Evolutionary conservation across 495 filamentous ascomycete genomes (phyloP).

Genomic region (Massariosphaeria phaeospora): DNA sequence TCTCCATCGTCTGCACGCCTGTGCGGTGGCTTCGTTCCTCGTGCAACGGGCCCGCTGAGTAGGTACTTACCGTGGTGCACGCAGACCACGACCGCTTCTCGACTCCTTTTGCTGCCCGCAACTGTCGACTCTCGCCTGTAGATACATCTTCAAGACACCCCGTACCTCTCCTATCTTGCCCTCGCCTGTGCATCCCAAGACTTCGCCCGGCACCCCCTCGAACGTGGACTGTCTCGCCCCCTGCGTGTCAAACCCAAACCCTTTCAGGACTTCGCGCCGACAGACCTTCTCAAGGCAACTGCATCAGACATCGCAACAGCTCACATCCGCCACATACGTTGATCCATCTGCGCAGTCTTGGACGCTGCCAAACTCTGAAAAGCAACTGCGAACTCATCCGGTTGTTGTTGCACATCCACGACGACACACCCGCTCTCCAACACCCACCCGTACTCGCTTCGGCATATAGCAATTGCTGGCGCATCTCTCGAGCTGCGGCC

Average conservation of each 20-base stretch:
- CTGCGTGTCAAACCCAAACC: slow-evolving; percentile 23
- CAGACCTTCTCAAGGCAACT: neutral
- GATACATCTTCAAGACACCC: neutral
- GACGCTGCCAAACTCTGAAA: too few species aligned
- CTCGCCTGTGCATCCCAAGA: neutral
- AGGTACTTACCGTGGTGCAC: neutral
- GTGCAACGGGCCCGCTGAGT: too few species aligned
- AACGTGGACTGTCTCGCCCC: slow-evolving; percentile 30
- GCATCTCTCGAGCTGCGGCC: slow-evolving; percentile 16
- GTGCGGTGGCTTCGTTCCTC: too few species aligned
- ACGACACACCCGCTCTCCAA: neutral
- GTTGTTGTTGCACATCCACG: neutral
- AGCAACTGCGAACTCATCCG: too few species aligned
- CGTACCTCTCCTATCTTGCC: neutral
- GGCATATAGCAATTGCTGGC: neutral
- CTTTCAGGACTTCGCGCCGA: neutral
- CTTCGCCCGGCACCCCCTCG: neutral
- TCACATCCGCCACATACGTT: too few species aligned
- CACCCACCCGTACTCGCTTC: slow-evolving; percentile 10
- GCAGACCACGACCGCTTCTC: slow-evolving; percentile 1
- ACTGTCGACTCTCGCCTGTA: neutral
- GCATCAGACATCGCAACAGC: too few species aligned
- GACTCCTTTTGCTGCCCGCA: slow-evolving; percentile 1
- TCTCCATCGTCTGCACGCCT: slow-evolving; percentile 4
- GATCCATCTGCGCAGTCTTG: too few species aligned